These are phyloP conservation scores for Umbellularia californica DNA, from an alignment of 164 flowering plant species.

Conservation along the genomic window DNA sequence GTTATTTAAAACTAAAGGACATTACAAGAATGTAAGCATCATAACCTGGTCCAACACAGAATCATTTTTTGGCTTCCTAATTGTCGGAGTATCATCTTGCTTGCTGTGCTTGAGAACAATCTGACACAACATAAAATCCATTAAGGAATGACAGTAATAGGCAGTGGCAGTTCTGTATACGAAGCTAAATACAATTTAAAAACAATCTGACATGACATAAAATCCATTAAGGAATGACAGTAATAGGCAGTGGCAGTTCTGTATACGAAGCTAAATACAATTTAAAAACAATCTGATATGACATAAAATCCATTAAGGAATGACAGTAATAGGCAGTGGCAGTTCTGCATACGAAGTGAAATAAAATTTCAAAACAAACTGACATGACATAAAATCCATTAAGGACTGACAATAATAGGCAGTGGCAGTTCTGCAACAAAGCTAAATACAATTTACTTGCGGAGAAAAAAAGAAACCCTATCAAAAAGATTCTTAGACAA, in stretches of 20 bases:
- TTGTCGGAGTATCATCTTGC: conserved; percentile 42
- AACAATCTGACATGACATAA: conserved; percentile 40
- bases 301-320: too few species aligned
- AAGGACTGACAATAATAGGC: too few species aligned
- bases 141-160: not conserved
- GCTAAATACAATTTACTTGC: not conserved
- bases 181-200: conserved; percentile 10
- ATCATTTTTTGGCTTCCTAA: conserved; percentile 56
- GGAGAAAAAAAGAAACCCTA: not conserved
- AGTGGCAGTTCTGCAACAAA: not conserved
- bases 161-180: not conserved
- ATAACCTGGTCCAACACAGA: conserved; percentile 77
- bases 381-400: too few species aligned
- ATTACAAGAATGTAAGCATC: not conserved
- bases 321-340: too few species aligned
- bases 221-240: not conserved
- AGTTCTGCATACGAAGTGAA: too few species aligned
- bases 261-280: too few species aligned
- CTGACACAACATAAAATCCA: conserved; percentile 30
- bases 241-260: not conserved
- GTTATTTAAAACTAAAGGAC: not conserved
- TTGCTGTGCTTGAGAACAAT: conserved; percentile 46
- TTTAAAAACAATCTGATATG: too few species aligned
- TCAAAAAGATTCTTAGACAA: not conserved
- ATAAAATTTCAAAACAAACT: too few species aligned